Conservation (phyloP, 305 asterid genomes). For the Euphrasia arctica region DNA sequence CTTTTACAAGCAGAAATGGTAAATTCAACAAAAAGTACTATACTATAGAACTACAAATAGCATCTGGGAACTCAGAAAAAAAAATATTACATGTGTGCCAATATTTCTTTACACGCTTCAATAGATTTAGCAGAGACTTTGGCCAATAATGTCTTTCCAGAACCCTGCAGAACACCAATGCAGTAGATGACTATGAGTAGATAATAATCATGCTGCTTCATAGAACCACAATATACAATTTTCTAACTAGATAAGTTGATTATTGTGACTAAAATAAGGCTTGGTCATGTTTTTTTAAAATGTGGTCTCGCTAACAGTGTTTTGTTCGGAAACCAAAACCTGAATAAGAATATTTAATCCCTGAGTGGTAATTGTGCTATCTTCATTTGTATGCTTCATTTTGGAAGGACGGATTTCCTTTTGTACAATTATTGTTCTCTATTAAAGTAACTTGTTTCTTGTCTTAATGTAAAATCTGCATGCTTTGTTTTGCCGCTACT, state of each 20-base stretch:
- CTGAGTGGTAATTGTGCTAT: constrained; percentile 8
- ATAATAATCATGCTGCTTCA: constrained; percentile 20
- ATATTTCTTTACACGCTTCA: constrained; percentile 63
- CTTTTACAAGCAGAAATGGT: constrained; percentile 12
- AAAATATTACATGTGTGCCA: constrained; percentile 73
- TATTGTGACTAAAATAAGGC: constrained; percentile 12
- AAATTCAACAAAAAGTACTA: constrained; percentile 21
- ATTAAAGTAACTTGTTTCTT: neutral
- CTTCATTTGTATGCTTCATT: neutral
- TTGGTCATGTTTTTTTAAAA: constrained; percentile 2
- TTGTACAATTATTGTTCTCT: neutral
- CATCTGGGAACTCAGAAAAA: constrained; percentile 23
- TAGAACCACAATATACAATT: constrained; percentile 1
- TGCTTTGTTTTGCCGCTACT: neutral
- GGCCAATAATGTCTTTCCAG: constrained; percentile 90
- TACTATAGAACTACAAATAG: constrained; percentile 26
- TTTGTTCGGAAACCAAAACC: constrained; percentile 1
- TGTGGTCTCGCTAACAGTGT: constrained; percentile 2
- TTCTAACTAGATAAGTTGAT: constrained; percentile 23
- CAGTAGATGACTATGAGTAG: neutral
- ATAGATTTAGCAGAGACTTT: constrained; percentile 66
- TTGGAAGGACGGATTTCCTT: neutral
- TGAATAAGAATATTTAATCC: neutral
- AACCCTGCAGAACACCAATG: constrained; percentile 50
- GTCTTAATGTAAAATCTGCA: neutral